These are phyloP conservation scores for Aspergillus cavernicola DNA, from an alignment of 495 filamentous ascomycete genomes.

Conservation along the genomic window DNA sequence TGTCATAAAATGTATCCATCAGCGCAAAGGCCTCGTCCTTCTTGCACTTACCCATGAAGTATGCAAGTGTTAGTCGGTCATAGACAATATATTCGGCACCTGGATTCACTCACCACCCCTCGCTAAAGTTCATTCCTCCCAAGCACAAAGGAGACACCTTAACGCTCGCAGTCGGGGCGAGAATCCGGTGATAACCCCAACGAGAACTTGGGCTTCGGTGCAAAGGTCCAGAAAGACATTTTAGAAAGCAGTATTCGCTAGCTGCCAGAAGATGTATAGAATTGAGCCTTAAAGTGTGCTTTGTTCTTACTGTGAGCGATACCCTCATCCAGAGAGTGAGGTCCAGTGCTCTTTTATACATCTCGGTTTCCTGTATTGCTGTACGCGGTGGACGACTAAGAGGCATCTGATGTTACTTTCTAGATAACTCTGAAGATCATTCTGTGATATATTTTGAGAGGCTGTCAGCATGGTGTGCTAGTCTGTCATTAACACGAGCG, in stretches of 20 bases:
- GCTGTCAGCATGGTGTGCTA: conserved; percentile 1
- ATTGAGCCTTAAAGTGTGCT: not conserved
- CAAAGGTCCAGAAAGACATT: conserved; percentile 11
- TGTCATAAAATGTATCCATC: conserved; percentile 10
- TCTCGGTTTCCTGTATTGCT: not conserved
- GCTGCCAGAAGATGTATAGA: not conserved
- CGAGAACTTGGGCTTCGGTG: conserved; percentile 11
- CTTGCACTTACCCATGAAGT: conserved; percentile 12
- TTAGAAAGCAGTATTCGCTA: not conserved
- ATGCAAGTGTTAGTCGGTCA: not conserved
- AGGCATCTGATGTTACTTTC: not conserved
- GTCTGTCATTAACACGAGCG: conserved; percentile 7
- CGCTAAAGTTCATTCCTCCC: conserved; percentile 12
- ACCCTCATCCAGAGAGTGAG: not conserved
- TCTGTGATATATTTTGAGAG: not conserved
- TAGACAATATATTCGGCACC: too few relatives aligned
- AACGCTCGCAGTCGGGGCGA: conserved; percentile 9
- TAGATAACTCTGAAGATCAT: not conserved
- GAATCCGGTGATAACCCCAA: conserved; percentile 16
- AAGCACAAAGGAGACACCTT: conserved; percentile 14
- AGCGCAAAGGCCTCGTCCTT: conserved; percentile 11
- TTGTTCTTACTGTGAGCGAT: not conserved
- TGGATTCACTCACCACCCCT: conserved; percentile 1
- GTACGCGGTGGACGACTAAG: not conserved
- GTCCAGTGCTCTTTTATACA: not conserved